These are phyloP conservation scores for Alternaria brassicicola DNA, from an alignment of 2,329 filamentous ascomycete genomes.

Conservation along the genomic window DNA sequence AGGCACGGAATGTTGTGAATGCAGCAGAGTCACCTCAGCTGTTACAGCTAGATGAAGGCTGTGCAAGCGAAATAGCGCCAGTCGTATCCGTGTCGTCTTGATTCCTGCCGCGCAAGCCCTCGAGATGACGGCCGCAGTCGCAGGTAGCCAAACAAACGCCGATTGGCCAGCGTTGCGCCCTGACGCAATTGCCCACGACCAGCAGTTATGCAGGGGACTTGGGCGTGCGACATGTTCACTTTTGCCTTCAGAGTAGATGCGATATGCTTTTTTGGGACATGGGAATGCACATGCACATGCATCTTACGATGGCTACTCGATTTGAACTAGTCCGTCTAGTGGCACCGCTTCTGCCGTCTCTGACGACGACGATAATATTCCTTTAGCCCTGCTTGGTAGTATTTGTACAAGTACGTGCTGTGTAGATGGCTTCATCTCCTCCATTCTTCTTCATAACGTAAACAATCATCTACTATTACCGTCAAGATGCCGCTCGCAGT, in stretches of 20 bases:
- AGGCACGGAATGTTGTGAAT: background rate
- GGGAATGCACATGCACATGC: background rate
- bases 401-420: background rate
- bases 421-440: background rate
- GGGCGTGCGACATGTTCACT: background rate
- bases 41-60: background rate
- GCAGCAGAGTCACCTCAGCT: background rate
- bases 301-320: slow-evolving; percentile 13
- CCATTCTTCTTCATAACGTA: background rate
- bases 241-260: background rate
- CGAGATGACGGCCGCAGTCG: slow-evolving; percentile 15
- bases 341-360: background rate
- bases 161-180: slow-evolving; percentile 15
- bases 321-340: slow-evolving; percentile 22
- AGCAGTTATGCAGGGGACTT: background rate
- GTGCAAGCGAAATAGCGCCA: background rate
- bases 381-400: background rate
- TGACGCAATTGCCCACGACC: slow-evolving; percentile 20
- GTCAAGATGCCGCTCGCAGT: slow-evolving; percentile 45
- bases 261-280: background rate
- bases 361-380: background rate
- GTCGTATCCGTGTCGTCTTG: slow-evolving; percentile 26
- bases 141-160: slow-evolving; percentile 17
- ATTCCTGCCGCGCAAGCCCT: slow-evolving; percentile 20
- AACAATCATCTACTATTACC: slow-evolving; percentile 16